Base-by-base conservation (phyloP, 345 rosid species). In the Ailanthus altissimus region DNA sequence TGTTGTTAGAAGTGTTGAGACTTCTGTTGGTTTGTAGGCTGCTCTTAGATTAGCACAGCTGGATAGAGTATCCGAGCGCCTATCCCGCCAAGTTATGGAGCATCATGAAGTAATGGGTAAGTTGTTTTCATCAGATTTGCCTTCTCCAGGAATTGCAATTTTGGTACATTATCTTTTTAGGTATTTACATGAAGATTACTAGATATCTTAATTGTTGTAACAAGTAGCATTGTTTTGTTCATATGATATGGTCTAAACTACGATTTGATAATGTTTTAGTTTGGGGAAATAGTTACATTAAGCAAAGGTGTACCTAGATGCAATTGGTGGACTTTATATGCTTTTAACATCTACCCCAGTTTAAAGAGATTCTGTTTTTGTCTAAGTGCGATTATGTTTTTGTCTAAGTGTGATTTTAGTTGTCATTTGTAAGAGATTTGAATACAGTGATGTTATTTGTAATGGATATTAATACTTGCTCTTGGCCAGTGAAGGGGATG, bases 401-500 rank as follows among this genome's bases (percentile, higher is more conserved):
- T 25, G 49, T 32, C 47, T 45, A 26, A 43, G 12, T 65, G 25
- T 49, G 32, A 11, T 56, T 59, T n/a, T 67, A 6, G 38, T 45
- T 54, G 32, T 62, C 38, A 8, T 18, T 61, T 6, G 59, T 8
- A 74, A 42, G 77, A 59, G 59, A 5, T 66, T 57, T 23, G 42
- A 59, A 40, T 63, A 75, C 40, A 73, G 14, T 61, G 20, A 11
- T 40, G 14, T 16, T 40, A 36, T 26, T 67, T 74, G 26, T 28
- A 77, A 57, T 57, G 73, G 78, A 75, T 79, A 62, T 61, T 81
- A 71, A 80, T 83, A 67, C 73, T 77, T 86, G 78, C 85, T 87
- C 82, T 85, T 92, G 92, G 91, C 82, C 98, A 96, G 99, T 96
- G 97, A 93, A 96, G 95, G 99, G 99, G 85, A 93, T 96, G 98